Percentiles rank a stretch among this genome's conserved stretches.
Evolutionary conservation across 352 stramenopile species (phyloP).

Genomic region (Pythium phragmitis): DNA sequence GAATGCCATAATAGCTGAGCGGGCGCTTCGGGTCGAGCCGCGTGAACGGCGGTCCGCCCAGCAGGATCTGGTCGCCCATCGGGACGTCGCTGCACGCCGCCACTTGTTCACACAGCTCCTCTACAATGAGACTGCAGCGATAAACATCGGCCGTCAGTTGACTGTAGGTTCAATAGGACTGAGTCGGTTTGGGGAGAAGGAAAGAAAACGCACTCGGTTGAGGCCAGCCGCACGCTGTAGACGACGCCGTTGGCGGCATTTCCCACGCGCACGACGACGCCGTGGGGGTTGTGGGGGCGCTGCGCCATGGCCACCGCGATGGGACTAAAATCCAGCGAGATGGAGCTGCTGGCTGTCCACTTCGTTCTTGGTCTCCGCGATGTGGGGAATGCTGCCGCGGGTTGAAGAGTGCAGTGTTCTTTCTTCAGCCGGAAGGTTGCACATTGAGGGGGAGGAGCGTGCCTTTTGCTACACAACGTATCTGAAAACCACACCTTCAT

Average conservation of each 20-base stretch:
- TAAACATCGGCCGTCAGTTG: background rate
- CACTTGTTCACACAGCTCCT: slow-evolving; percentile 69
- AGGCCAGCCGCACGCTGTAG: slow-evolving; percentile 26
- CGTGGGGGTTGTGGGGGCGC: slow-evolving; percentile 19
- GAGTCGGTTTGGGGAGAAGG: background rate
- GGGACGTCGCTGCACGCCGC: slow-evolving; percentile 58
- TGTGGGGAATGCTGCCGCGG: slow-evolving; percentile 2
- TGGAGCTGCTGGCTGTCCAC: no score
- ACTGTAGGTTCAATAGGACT: background rate
- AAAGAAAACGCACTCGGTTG: slow-evolving; percentile 44
- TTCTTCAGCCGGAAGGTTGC: slow-evolving; percentile 29
- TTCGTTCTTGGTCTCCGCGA: background rate
- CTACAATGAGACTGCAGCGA: slow-evolving; percentile 51
- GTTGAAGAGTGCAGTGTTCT: slow-evolving; percentile 32
- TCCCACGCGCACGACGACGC: slow-evolving; percentile 33
- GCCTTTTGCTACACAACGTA: background rate
- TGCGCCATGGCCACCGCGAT: slow-evolving; percentile 7
- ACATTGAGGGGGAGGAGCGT: background rate
- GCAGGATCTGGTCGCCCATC: slow-evolving; percentile 70
- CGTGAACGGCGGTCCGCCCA: slow-evolving; percentile 74
- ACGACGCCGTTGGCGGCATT: slow-evolving; percentile 31
- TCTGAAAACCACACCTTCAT: background rate
- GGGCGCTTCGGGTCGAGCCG: slow-evolving; percentile 69
- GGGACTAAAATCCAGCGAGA: background rate
- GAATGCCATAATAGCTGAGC: slow-evolving; percentile 67